Percentiles rank a stretch among this genome's conserved stretches.
Conservation (phyloP, 495 filamentous ascomycete genomes). For the Pyronema omphalodes region DNA sequence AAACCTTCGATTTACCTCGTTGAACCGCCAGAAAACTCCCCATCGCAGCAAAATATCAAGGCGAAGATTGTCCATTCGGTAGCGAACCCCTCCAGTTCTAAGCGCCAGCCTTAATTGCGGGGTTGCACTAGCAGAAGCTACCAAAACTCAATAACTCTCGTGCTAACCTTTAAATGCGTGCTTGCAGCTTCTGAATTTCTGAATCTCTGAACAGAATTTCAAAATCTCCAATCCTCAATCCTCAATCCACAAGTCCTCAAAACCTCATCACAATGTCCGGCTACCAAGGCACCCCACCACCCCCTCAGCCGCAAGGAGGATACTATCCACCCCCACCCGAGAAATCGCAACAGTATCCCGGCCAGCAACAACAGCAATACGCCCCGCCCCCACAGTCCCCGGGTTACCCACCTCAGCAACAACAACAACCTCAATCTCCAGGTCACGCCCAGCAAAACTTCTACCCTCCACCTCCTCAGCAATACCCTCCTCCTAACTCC, state of each 20-base stretch:
- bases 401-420: background rate
- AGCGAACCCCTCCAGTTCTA: too few species aligned
- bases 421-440: constrained; percentile 23
- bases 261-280: background rate
- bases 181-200: too few species aligned
- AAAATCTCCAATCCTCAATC: background rate
- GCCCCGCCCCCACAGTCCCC: background rate
- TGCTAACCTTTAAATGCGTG: too few species aligned
- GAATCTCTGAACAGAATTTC: background rate
- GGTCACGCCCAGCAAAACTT: constrained; percentile 27
- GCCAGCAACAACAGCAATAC: constrained; percentile 2
- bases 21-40: too few species aligned
- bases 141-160: too few species aligned
- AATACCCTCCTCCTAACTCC: constrained; percentile 20
- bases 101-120: too few species aligned
- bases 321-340: constrained; percentile 5
- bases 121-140: too few species aligned
- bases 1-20: too few species aligned
- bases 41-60: too few species aligned
- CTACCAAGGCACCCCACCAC: background rate
- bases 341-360: constrained; percentile 2
- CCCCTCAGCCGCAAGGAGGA: background rate
- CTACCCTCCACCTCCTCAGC: constrained; percentile 26
- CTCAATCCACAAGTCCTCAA: background rate
- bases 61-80: too few species aligned